A percentile compares a stretch with the other conserved stretches of the same genome.
These are phyloP conservation scores for Bruguiera sexangula DNA, from an alignment of 345 rosid species.

Conservation along the genomic window DNA sequence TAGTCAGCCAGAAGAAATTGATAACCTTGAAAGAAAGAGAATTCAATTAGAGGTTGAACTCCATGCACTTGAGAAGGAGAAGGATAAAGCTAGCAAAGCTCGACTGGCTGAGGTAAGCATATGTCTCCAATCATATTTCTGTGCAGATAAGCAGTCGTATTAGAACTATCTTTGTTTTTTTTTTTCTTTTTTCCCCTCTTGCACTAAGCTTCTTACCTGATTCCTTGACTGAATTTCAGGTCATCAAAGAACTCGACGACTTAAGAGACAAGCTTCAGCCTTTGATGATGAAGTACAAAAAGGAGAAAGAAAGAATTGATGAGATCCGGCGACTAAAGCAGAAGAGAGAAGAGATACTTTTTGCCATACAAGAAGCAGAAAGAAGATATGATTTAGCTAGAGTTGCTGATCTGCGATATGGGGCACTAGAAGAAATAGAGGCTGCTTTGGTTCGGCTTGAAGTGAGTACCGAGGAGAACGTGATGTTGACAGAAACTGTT, in stretches of 20 bases:
- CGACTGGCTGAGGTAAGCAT: conserved; percentile 63
- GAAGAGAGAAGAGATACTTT: conserved; percentile 70
- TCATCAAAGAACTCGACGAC: conserved; percentile 82
- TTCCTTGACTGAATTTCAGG: conserved; percentile 31
- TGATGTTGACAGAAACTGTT: conserved; percentile 79
- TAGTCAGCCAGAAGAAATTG: conserved; percentile 96
- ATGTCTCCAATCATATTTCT: neutral
- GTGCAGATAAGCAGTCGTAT: too few relatives aligned
- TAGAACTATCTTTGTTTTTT: too few relatives aligned
- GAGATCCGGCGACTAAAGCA: conserved; percentile 77
- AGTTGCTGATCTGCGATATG: conserved; percentile 83
- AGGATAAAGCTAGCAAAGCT: conserved; percentile 86
- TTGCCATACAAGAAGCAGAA: conserved; percentile 80
- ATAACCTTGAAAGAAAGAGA: conserved; percentile 73
- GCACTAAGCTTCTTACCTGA: too few relatives aligned
- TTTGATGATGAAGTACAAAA: conserved; percentile 73
- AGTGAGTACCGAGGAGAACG: conserved; percentile 53
- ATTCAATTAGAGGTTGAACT: conserved; percentile 83
- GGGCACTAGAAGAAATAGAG: conserved; percentile 80
- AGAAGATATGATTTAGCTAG: conserved; percentile 84
- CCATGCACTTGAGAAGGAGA: conserved; percentile 86
- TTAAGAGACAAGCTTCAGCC: conserved; percentile 92
- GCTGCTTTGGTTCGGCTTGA: conserved; percentile 63
- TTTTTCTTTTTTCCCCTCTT: too few relatives aligned
- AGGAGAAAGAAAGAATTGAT: conserved; percentile 76